Evolutionary conservation across 2,329 filamentous ascomycete genomes (phyloP), one percentile per base, ranked within the genome.

Genomic region (Nannizziopsis arthrosporioides): DNA sequence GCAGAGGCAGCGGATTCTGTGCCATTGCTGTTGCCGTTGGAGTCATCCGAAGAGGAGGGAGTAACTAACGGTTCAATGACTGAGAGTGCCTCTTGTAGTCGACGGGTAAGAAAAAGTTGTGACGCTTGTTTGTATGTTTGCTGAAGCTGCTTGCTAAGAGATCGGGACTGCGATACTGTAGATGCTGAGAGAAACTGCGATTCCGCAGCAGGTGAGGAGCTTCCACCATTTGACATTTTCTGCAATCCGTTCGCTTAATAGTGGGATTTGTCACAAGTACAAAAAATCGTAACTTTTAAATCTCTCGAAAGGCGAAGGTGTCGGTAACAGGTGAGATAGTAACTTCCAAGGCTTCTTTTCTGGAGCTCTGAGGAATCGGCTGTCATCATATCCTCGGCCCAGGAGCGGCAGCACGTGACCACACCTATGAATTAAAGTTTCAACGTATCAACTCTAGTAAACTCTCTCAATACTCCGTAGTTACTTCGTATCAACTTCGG

Each of bases 121-220:
- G 88, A 93, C 30, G 92, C 85, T 70, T 94, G 88, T 56, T 90
- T 86, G 70, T 96, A 96, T 27, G 84, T 84, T 68, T 92, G 92
- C 56, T 90, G 92, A 60, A 94, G 84, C 59, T 85, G 74, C 47
- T 80, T 78, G 46, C 81, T 80, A 37, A 75, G 68, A 18, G 75
- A 70, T 22, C 72, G 59, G 17, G 59, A 68, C 35, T 68, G 56
- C 54, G 81, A 84, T 47, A 82, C 79, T 57, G 85, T 78, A 52
- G 85, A 85, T 49, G 78, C 77, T 37, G 81, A 78, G 52, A 81
- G 71, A 52, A 74, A 69, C 59, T 77, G 75, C 54, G 80, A 77
- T 58, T 61, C 59, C 14, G 65, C 65, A 27, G 22, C 22, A 15
- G 60, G 56, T 38, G 66, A 64, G 49, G 54, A 49, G 42, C 55